A percentile compares a stretch with the other conserved stretches of the same genome.
Conservation (phyloP, 129 eudicot species). For the Centaurea solstitialis region DNA sequence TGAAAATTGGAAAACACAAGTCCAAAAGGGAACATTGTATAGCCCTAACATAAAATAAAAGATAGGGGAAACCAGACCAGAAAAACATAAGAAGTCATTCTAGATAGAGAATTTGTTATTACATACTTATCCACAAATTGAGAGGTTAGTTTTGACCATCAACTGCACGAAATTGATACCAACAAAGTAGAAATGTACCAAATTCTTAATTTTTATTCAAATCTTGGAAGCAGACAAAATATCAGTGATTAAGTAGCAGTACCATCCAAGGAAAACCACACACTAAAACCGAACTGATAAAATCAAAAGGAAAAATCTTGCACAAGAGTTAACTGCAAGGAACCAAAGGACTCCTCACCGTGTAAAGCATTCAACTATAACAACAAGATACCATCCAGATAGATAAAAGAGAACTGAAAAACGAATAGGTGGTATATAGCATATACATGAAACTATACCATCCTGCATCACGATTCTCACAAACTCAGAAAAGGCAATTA, state of each 20-base stretch:
- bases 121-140: not conserved
- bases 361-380: not conserved
- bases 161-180: not conserved
- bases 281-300: not conserved
- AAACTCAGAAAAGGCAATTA: constrained; percentile 9
- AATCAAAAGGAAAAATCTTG: constrained; percentile 1
- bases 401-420: not conserved
- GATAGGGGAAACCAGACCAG: not conserved
- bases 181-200: not conserved
- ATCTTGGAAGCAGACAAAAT: constrained; percentile 7
- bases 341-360: constrained; percentile 9
- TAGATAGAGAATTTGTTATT: not conserved
- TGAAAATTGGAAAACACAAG: constrained; percentile 1
- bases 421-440: constrained; percentile 2
- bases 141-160: not conserved
- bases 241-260: constrained; percentile 3
- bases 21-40: not conserved
- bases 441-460: constrained; percentile 12
- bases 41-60: not conserved
- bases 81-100: not conserved
- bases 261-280: not conserved
- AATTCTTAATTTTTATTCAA: not conserved
- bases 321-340: constrained; percentile 1
- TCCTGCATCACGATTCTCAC: not conserved
- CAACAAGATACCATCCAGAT: not conserved